Conservation (phyloP, 805 yeast species). For the Barnettozyma wickerhamii region DNA sequence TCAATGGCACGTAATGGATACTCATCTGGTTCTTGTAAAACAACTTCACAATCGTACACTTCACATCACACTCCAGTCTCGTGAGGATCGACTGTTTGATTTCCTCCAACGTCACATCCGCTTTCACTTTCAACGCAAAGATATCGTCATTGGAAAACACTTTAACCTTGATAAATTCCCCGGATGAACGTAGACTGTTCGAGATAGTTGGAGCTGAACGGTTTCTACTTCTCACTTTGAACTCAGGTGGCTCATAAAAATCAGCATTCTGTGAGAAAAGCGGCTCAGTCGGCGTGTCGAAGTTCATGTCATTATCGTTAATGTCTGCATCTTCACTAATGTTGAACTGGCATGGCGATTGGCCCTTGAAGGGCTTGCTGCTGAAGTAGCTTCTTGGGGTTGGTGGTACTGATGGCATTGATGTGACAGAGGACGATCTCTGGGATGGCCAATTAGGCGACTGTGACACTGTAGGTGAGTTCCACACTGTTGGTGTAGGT, state of each 20-base stretch:
- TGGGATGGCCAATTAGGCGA: constrained; percentile 2
- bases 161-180: constrained; percentile 18
- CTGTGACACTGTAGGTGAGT: constrained; percentile 17
- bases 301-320: neutral
- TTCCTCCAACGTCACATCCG: constrained; percentile 2
- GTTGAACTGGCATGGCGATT: too few species aligned
- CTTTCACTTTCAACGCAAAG: constrained; percentile 21
- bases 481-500: constrained; percentile 20
- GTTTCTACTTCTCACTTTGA: constrained; percentile 6
- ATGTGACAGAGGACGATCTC: constrained; percentile 2
- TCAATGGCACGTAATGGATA: constrained; percentile 18
- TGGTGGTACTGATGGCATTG: constrained; percentile 6
- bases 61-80: constrained; percentile 21
- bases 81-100: constrained; percentile 20
- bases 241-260: neutral
- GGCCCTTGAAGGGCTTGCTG: too few species aligned
- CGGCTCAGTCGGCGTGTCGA: constrained; percentile 3
- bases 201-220: constrained; percentile 3
- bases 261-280: neutral
- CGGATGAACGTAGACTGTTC: neutral
- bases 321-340: too few species aligned
- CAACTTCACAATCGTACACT: constrained; percentile 11
- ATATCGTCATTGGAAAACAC: constrained; percentile 23
- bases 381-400: too few species aligned
- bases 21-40: constrained; percentile 16